Evolutionary conservation across 2,329 filamentous ascomycete species (phyloP), one percentile per base, ranked within the genome.

Genomic region (Hymenoscyphus albidus): DNA sequence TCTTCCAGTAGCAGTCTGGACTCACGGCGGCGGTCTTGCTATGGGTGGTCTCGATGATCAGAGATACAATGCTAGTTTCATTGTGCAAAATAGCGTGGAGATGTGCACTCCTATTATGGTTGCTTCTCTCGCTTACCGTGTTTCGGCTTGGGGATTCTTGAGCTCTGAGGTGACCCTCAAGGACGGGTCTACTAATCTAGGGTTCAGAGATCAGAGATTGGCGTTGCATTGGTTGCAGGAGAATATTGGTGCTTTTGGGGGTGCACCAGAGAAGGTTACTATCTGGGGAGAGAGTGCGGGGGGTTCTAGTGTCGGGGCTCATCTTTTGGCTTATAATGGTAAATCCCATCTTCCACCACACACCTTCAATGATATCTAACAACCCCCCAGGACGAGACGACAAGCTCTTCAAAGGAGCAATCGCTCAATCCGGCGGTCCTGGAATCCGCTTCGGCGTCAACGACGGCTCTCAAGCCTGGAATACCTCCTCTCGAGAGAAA

Each of bases 1-100:
- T 9, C 42, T 76, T 83, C n/a, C 84, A 80, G 80, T 86, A 3
- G 78, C 77, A 10, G 78, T 85, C 0, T 86, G 83, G 83, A 85
- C 86, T 57, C 80, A 85, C 65, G 74, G 79, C 56, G 80, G 80
- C 48, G 80, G 79, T 7, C 80, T 79, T 40, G 77, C 71, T 62
- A 73, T 77, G 71, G 70, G 70, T 10, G 70, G 70, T 3, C 51
- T 65, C 0, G 55, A 63, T 18, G 70, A 72, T 51, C 6, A 55
- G 2, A 64, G 70, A 2, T 73, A 70, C 42, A 72, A 73, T 56
- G 56, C 70, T 1, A 67, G 62, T 13, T 72, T 67, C 59, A 68
- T 71, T 5, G 65, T 72, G 2, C 69, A 78, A 14, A 78, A 80
- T 42, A 76, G 77, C 0, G 75, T 78, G 2, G 67, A 74, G 5